phyloP scores from a whole-genome alignment of 495 filamentous ascomycete species.

The Copromyces sp. region DNA sequence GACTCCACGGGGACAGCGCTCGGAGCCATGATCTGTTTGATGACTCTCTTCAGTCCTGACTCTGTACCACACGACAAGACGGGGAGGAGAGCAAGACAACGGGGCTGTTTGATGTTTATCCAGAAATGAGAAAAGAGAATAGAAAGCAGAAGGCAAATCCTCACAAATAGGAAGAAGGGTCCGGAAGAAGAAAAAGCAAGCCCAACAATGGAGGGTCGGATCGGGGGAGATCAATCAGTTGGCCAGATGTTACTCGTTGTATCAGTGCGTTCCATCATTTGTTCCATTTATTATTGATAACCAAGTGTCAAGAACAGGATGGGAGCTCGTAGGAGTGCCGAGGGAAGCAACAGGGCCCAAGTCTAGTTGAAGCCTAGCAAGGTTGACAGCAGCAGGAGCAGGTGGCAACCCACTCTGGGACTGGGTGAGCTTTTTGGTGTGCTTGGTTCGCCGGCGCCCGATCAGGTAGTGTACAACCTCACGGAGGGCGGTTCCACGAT shows the following conservation, averaged over 20 bases:
- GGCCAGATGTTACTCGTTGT: background rate
- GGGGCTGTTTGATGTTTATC: background rate
- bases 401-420: background rate
- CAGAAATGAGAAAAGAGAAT: background rate
- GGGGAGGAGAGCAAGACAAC: background rate
- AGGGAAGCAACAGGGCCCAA: background rate
- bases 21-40: slow-evolving; percentile 32
- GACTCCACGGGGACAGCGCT: slow-evolving; percentile 32
- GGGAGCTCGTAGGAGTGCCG: background rate
- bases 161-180: background rate
- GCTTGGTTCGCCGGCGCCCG: background rate
- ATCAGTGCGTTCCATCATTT: background rate
- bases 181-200: background rate
- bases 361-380: background rate
- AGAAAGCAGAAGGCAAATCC: background rate
- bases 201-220: background rate
- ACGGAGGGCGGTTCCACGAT: background rate
- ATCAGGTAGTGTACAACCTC: background rate
- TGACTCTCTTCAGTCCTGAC: background rate
- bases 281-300: background rate
- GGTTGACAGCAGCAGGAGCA: background rate
- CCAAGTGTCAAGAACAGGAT: background rate
- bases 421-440: background rate
- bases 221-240: background rate
- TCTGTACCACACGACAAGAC: background rate